These are phyloP conservation scores for Cylindricascospora bacillispora DNA, from an alignment of 1,139 yeast species.

Conservation along the genomic window DNA sequence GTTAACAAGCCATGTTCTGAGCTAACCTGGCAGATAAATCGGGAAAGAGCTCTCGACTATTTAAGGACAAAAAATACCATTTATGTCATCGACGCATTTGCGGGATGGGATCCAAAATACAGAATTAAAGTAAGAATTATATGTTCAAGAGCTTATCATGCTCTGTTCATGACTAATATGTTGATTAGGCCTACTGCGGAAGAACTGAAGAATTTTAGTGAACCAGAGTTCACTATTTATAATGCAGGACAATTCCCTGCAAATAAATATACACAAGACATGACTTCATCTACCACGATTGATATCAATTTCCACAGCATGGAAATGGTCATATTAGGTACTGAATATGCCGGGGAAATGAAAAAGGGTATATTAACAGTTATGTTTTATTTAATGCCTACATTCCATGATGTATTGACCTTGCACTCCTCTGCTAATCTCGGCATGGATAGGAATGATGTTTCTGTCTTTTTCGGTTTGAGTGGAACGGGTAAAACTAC, in stretches of 20 bases:
- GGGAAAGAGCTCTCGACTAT: constrained; percentile 95
- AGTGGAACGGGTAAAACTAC: constrained; percentile 99
- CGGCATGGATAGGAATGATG: constrained; percentile 51
- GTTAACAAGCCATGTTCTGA: constrained; percentile 93
- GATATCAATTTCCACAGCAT: constrained; percentile 93
- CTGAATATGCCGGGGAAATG: constrained; percentile 99
- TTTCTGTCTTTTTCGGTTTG: constrained; percentile 89
- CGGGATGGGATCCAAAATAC: constrained; percentile 99
- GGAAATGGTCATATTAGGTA: constrained; percentile 98
- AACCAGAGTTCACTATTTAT: constrained; percentile 97
- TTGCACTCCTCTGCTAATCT: constrained; percentile 94
- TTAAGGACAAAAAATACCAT: constrained; percentile 91
- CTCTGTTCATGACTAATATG: constrained; percentile 97
- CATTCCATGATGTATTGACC: constrained; percentile 80
- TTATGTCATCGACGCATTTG: constrained; percentile 91
- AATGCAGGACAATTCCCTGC: constrained; percentile 99
- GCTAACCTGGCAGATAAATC: constrained; percentile 89
- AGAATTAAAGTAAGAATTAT: constrained; percentile 93
- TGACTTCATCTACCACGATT: constrained; percentile 93
- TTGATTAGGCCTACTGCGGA: constrained; percentile 87
- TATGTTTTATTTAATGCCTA: constrained; percentile 98
- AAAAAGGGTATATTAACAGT: constrained; percentile 98
- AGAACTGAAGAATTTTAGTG: constrained; percentile 82
- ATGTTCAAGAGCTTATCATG: constrained; percentile 98
- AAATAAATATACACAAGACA: constrained; percentile 89